These are phyloP conservation scores for Hymenoscyphus fraxineus DNA, from an alignment of 2,329 filamentous ascomycete genomes.

Conservation along the genomic window DNA sequence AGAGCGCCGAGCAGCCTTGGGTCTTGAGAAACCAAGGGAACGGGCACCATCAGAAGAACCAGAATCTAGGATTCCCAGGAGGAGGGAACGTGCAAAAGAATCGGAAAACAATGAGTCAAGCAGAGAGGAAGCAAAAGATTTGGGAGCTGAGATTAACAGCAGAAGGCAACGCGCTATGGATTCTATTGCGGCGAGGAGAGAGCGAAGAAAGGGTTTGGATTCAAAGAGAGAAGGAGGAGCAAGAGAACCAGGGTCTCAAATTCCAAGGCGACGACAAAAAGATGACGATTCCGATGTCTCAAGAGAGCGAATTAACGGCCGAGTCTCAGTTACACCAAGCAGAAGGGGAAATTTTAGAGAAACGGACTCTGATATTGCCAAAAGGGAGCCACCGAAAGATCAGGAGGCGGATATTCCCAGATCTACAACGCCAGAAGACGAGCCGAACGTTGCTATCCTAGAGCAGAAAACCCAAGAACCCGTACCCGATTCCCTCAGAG, in stretches of 20 bases:
- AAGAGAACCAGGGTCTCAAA: neutral
- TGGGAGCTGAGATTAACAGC: neutral
- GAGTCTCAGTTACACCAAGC: neutral
- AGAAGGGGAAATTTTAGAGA: neutral
- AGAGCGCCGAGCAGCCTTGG: neutral
- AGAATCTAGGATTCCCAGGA: neutral
- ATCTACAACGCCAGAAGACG: slow-evolving; percentile 1
- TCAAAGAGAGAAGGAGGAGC: neutral
- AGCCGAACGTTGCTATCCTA: neutral
- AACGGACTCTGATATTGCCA: neutral
- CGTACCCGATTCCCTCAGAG: slow-evolving; percentile 10
- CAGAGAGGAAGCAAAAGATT: neutral
- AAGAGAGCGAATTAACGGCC: neutral
- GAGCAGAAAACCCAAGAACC: neutral
- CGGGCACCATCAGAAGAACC: neutral
- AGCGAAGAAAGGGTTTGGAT: neutral
- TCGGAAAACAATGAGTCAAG: neutral
- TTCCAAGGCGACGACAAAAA: neutral
- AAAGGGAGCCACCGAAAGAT: neutral
- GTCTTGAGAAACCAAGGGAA: neutral
- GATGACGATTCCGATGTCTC: neutral
- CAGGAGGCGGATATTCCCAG: neutral
- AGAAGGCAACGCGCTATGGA: neutral
- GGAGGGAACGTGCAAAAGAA: neutral
- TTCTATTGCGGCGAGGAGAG: neutral